Evolutionary conservation across 75 land plant genomes (phyloP).

Genomic region (Cryptomeria japonica): DNA sequence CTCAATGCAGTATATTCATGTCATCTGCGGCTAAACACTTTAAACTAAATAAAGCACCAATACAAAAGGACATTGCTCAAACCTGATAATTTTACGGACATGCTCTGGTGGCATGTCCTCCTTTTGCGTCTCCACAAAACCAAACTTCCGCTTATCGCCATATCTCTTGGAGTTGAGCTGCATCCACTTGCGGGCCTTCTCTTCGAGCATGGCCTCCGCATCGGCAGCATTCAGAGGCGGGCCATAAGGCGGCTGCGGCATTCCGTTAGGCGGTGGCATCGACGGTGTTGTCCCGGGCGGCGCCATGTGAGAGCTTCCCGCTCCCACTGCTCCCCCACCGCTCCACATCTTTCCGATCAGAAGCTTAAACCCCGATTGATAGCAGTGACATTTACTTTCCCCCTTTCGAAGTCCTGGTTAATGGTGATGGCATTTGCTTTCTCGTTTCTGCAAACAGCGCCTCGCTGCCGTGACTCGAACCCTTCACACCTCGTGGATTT

Average conservation of each 20-base stretch:
- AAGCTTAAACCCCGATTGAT: not conserved
- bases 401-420: not conserved
- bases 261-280: constrained; percentile 62
- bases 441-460: not conserved
- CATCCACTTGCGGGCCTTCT: constrained; percentile 98
- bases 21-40: not conserved
- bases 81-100: constrained; percentile 97
- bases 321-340: constrained; percentile 23
- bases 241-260: constrained; percentile 52
- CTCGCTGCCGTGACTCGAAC: not conserved
- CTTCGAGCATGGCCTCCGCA: constrained; percentile 78
- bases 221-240: constrained; percentile 55
- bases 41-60: not conserved
- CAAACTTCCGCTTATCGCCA: constrained; percentile 95
- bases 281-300: constrained; percentile 49
- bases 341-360: constrained; percentile 35
- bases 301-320: constrained; percentile 39
- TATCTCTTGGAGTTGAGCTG: constrained; percentile 96
- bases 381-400: not conserved
- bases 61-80: not conserved
- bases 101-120: constrained; percentile 99
- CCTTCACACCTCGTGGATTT: not conserved
- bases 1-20: not conserved
- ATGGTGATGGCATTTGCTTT: not conserved
- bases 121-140: constrained; percentile 98